Conservation (phyloP, 441 rosid species). For the Jatropha podagrica region DNA sequence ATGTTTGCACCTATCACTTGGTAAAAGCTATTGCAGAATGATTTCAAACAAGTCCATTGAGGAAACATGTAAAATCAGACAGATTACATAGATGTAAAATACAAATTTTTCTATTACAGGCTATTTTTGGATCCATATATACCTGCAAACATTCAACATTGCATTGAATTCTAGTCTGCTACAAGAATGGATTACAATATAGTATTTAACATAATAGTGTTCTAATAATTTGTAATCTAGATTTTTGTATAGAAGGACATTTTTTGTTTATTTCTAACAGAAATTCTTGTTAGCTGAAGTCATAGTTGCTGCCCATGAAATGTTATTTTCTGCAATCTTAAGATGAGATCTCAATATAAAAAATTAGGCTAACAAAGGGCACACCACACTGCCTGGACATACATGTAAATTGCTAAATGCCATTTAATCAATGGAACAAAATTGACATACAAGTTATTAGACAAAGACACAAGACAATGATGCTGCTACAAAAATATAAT, state of each 20-base stretch:
- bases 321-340: neutral
- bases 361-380: neutral
- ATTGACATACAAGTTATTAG: neutral
- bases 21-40: conserved; percentile 2
- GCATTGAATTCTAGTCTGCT: neutral
- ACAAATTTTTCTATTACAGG: neutral
- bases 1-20: neutral
- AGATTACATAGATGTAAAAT: neutral
- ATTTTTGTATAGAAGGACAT: neutral
- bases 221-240: neutral
- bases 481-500: neutral
- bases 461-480: conserved; percentile 1
- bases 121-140: neutral
- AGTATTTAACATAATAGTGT: neutral
- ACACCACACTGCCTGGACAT: neutral
- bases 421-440: neutral
- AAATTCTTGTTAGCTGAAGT: neutral
- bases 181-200: neutral
- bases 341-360: neutral
- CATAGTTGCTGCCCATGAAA: neutral
- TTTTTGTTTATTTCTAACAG: neutral
- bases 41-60: neutral
- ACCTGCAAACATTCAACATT: neutral
- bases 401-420: neutral
- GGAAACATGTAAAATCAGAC: neutral